phyloP scores from a whole-genome alignment of 768 basidiomycete species.

The Leccinum olivaceopallidum region DNA sequence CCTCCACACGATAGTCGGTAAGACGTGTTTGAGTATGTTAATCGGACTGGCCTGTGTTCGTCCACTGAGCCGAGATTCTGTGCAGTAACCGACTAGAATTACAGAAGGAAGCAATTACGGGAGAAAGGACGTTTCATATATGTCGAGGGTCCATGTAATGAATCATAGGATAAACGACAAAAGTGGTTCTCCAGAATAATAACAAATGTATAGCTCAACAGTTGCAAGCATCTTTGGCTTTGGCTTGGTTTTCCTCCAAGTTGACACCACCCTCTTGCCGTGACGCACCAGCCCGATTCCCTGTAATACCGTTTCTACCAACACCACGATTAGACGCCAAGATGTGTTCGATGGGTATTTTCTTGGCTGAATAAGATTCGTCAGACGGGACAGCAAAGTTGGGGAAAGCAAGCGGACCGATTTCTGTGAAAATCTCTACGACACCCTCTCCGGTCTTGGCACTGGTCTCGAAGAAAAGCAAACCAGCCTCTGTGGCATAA shows the following conservation, averaged over 20 bases:
- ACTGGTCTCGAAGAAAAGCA: constrained; percentile 96
- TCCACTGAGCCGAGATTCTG: not conserved
- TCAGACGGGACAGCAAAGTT: not conserved
- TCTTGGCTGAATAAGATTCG: constrained; percentile 58
- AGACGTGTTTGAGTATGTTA: not conserved
- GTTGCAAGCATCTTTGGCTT: constrained; percentile 77
- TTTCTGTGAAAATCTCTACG: constrained; percentile 97
- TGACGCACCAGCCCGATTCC: constrained; percentile 50
- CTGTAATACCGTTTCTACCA: constrained; percentile 59
- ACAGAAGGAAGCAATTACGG: constrained; percentile 30
- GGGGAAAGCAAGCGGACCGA: constrained; percentile 57
- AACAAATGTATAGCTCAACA: constrained; percentile 50
- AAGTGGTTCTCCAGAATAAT: constrained; percentile 18
- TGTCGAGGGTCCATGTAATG: constrained; percentile 22
- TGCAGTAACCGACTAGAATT: constrained; percentile 23
- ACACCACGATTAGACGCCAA: constrained; percentile 76
- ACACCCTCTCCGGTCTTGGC: constrained; percentile 97
- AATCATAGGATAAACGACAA: constrained; percentile 22
- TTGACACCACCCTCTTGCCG: constrained; percentile 61
- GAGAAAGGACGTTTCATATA: constrained; percentile 28
- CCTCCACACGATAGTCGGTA: constrained; percentile 15
- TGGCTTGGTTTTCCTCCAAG: constrained; percentile 64
- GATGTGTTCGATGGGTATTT: constrained; percentile 92
- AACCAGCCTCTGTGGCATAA: constrained; percentile 91
- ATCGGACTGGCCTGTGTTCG: not conserved